Evolutionary conservation across 2,329 filamentous ascomycete genomes (phyloP).

Genomic region (Penicillium sp.): DNA sequence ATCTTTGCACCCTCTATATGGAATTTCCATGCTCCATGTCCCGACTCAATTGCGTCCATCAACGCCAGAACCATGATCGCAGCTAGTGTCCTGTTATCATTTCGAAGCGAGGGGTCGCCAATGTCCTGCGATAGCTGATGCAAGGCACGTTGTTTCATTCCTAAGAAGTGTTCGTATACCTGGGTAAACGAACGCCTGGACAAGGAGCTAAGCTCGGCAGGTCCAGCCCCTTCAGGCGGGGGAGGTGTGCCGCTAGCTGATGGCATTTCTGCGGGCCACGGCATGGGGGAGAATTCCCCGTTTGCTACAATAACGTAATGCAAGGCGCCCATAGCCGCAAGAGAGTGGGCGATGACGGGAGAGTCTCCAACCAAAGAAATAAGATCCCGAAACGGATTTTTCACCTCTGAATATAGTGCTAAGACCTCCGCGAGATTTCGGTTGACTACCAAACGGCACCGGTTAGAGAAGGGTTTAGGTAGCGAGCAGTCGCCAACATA

Average conservation of each 20-base stretch:
- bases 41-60: constrained; percentile 57
- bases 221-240: constrained; percentile 34
- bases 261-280: constrained; percentile 34
- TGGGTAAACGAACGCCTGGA: constrained; percentile 39
- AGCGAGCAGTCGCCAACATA: constrained; percentile 28
- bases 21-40: constrained; percentile 56
- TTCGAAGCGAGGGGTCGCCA: constrained; percentile 33
- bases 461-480: constrained; percentile 22
- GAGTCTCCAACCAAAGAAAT: constrained; percentile 51
- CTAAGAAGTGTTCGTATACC: constrained; percentile 47
- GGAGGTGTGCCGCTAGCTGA: constrained; percentile 22
- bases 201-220: constrained; percentile 36
- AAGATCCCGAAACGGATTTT: constrained; percentile 56
- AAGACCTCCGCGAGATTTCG: constrained; percentile 50
- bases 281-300: constrained; percentile 39
- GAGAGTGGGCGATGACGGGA: constrained; percentile 52
- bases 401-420: constrained; percentile 52
- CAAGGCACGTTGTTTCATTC: constrained; percentile 56
- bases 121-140: constrained; percentile 46
- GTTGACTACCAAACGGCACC: constrained; percentile 33
- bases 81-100: constrained; percentile 51
- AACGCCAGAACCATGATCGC: constrained; percentile 56
- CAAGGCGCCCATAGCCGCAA: constrained; percentile 55
- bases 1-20: constrained; percentile 58
- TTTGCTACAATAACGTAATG: constrained; percentile 50